Evolutionary conservation across 495 filamentous ascomycete species (phyloP), one percentile per base, ranked within the genome.

Genomic region (Cercophora sp.): DNA sequence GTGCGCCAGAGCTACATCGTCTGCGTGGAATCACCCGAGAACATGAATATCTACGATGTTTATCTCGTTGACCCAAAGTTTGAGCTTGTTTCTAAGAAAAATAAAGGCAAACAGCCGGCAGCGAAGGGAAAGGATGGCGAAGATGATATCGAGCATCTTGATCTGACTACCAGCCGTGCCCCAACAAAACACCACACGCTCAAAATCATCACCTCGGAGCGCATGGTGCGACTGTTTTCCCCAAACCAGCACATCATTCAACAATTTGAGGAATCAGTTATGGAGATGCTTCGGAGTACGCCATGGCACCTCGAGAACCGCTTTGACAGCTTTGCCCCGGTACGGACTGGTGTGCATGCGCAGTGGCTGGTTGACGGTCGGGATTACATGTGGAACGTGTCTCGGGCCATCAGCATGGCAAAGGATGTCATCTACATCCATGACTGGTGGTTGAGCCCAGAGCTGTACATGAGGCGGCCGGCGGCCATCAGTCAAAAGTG

Each of bases 341-440:
- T 97, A 8, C 80, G 93, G 46, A 84, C 81, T 20, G 82, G 83
- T 39, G 90, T 93, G 24, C 91, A 91, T 72, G 93, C 92, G 3
- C 91, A 96, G 63, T 97, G 92, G 93, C 76, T 99, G 5, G 93
- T 99, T 2, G 93, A 99, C 69, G 93, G 88, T 11, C 81, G 93
- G 43, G 93, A 99, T 62, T 92, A 97, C 70, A 97, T 97, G 92
- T 99, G 93, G 93, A 91, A 96, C 60, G 91, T 97, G 5, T 96
- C 90, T 5, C 82, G 93, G 45, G 93, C 93, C 2, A 96, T 99
- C 67, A 96, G 86, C 66, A 96, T 96, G 83, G 93, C 93, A 9
- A 89, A 89, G 63, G 94, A 99, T 74, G 93, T 99, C 31, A 90
- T 99, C 54, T 97, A 97, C 68, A 99, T 99, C 45, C 93, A 99